These are phyloP conservation scores for Eucalyptus albens DNA, from an alignment of 345 rosid genomes.

Conservation along the genomic window DNA sequence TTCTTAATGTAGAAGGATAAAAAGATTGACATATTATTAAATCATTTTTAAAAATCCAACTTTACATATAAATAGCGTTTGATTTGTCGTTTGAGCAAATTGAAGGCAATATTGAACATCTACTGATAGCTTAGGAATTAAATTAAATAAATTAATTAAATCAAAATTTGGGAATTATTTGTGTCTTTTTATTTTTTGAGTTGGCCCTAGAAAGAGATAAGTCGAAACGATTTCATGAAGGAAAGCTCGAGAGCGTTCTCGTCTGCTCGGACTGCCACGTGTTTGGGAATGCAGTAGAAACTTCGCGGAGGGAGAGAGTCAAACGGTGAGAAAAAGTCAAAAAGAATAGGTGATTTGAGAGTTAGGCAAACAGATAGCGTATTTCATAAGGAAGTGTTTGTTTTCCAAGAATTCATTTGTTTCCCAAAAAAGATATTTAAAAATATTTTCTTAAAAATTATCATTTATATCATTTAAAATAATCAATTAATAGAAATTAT, in stretches of 20 bases:
- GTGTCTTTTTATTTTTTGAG: background rate
- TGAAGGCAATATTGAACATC: background rate
- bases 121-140: background rate
- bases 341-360: background rate
- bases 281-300: background rate
- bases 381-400: background rate
- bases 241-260: background rate
- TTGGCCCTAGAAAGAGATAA: background rate
- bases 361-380: background rate
- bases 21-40: background rate
- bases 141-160: background rate
- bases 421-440: background rate
- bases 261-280: background rate
- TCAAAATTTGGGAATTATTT: no score
- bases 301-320: background rate
- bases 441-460: background rate
- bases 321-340: background rate
- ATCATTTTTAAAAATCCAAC: background rate
- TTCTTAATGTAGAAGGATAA: background rate
- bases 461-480: no score
- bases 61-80: background rate
- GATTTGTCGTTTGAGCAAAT: background rate
- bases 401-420: background rate
- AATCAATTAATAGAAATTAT: fast-evolving
- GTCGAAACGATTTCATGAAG: background rate